Evolutionary conservation across 768 basidiomycete genomes (phyloP).

Genomic region (Lactifluus pinguis): DNA sequence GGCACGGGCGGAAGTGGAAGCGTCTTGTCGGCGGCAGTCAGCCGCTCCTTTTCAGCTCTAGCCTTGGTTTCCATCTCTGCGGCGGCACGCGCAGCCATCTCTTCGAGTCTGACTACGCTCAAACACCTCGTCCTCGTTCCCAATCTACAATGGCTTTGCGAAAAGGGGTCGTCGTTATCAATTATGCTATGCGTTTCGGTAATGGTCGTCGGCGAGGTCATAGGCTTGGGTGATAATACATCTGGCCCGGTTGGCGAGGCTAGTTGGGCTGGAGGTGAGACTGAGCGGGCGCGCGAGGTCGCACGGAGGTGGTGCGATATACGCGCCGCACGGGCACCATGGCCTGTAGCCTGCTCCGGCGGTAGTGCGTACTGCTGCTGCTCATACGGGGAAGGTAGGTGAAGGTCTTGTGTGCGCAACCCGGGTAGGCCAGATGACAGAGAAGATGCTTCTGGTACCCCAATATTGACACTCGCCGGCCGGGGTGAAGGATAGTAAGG

Average conservation of each 20-base stretch:
- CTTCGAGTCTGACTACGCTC: slow-evolving; percentile 61
- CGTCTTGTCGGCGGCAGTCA: slow-evolving; percentile 40
- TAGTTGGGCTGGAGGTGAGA: slow-evolving; percentile 49
- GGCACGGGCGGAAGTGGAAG: slow-evolving; percentile 51
- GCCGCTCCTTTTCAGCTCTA: slow-evolving; percentile 18
- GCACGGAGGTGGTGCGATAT: slow-evolving; percentile 50
- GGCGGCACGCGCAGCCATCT: slow-evolving; percentile 49
- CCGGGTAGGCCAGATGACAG: slow-evolving; percentile 31
- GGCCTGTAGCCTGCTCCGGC: slow-evolving; percentile 44
- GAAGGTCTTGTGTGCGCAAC: slow-evolving; percentile 21
- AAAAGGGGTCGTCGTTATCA: background rate
- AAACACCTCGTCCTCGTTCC: slow-evolving; percentile 38
- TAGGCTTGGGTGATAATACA: slow-evolving; percentile 55
- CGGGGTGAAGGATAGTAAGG: slow-evolving; percentile 32
- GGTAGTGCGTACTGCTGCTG: background rate
- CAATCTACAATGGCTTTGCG: background rate
- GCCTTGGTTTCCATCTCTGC: slow-evolving; percentile 20
- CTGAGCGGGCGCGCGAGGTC: slow-evolving; percentile 49
- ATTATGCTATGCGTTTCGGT: background rate
- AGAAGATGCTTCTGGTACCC: slow-evolving; percentile 26
- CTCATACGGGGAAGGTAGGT: slow-evolving; percentile 25
- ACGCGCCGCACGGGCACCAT: slow-evolving; percentile 50
- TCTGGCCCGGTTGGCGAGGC: slow-evolving; percentile 19
- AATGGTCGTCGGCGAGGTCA: slow-evolving; percentile 54
- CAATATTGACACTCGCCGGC: slow-evolving; percentile 40